Evolutionary conservation across 2,329 filamentous ascomycete genomes (phyloP).

Genomic region (Podosphaera aphanis): DNA sequence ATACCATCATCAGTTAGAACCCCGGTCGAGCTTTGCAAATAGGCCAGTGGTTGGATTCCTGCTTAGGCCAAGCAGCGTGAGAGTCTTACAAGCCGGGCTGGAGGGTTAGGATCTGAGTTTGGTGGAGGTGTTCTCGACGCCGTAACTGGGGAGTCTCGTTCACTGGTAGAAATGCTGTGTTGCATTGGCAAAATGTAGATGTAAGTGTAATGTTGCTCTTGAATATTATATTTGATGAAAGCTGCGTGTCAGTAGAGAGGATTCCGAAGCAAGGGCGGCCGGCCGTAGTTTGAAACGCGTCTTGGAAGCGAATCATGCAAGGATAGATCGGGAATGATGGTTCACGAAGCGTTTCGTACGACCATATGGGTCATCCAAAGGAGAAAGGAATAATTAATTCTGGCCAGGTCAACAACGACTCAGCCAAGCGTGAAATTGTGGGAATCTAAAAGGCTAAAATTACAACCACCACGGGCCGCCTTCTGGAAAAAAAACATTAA

Average conservation of each 20-base stretch:
- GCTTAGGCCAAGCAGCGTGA: conserved; percentile 3
- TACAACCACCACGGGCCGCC: too few relatives aligned
- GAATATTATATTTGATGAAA: neutral
- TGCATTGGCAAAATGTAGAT: neutral
- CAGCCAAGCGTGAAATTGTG: neutral
- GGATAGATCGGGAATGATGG: neutral
- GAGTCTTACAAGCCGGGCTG: conserved; percentile 2
- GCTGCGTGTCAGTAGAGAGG: neutral
- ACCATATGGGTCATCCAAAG: neutral
- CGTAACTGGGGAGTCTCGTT: neutral
- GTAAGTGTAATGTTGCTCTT: neutral
- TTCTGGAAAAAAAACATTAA: too few relatives aligned
- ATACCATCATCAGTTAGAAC: neutral
- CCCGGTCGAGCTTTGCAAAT: neutral
- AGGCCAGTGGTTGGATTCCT: neutral
- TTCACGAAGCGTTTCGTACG: neutral
- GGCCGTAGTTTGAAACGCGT: neutral
- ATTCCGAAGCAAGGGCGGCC: neutral
- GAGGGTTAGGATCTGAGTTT: neutral
- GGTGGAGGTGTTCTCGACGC: neutral
- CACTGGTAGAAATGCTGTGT: neutral
- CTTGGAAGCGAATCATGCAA: neutral
- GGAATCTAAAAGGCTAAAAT: too few relatives aligned
- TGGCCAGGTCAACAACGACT: neutral
- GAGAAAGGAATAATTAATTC: neutral